These are phyloP conservation scores for Bonia amplexicaulis DNA, from an alignment of 176 grass and related monocot genomes.

Conservation along the genomic window DNA sequence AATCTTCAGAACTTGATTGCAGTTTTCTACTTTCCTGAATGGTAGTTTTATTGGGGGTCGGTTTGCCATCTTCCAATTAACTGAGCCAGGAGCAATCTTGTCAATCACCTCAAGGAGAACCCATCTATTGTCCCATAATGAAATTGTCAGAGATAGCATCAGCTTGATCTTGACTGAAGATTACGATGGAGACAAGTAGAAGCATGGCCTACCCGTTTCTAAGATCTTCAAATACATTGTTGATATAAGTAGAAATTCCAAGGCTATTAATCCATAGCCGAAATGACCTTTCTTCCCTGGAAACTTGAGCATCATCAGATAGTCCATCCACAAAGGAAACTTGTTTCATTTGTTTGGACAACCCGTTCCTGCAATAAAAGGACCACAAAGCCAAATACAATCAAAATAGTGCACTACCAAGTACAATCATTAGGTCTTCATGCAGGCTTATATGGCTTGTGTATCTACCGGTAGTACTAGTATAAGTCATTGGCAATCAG, in stretches of 20 bases:
- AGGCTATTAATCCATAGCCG: constrained; percentile 96
- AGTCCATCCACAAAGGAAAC: constrained; percentile 77
- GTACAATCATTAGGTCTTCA: background rate
- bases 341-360: constrained; percentile 85
- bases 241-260: constrained; percentile 87
- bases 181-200: background rate
- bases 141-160: constrained; percentile 14
- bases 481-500: background rate
- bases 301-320: constrained; percentile 83
- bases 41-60: constrained; percentile 87
- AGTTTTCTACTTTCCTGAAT: constrained; percentile 97
- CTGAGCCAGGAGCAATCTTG: constrained; percentile 72
- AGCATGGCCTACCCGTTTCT: constrained; percentile 71
- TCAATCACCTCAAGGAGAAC: constrained; percentile 89
- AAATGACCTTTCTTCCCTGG: constrained; percentile 88
- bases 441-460: background rate
- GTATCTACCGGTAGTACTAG: background rate
- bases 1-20: constrained; percentile 96
- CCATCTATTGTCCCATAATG: constrained; percentile 55
- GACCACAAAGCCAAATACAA: background rate
- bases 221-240: constrained; percentile 99
- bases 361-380: constrained; percentile 75
- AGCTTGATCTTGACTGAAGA: background rate
- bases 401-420: constrained; percentile 12
- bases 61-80: constrained; percentile 90